phyloP scores from a whole-genome alignment of 179 eudicot species.

The Beta lomatogona region DNA sequence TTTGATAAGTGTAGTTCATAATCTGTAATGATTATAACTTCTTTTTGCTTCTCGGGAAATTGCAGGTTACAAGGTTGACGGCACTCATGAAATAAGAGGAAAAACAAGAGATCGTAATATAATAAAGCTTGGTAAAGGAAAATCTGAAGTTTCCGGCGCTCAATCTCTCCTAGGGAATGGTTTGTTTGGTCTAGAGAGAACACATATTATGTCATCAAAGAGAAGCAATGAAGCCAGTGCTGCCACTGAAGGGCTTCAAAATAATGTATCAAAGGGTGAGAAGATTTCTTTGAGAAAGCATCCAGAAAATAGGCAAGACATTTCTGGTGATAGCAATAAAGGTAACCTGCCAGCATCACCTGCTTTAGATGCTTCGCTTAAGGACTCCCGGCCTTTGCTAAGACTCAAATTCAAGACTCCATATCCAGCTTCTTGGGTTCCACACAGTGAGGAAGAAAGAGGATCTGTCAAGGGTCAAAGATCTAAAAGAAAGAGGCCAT shows the following conservation, averaged over 20 bases:
- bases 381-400: slow-evolving; percentile 71
- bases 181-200: slow-evolving; percentile 40
- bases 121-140: slow-evolving; percentile 63
- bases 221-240: slow-evolving; percentile 38
- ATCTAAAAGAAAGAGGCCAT: slow-evolving; percentile 84
- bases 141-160: slow-evolving; percentile 40
- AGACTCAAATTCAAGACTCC: slow-evolving; percentile 81
- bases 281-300: slow-evolving; percentile 48
- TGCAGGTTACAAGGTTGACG: slow-evolving; percentile 51
- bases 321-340: slow-evolving; percentile 39
- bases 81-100: slow-evolving; percentile 39
- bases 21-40: not conserved
- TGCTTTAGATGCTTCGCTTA: slow-evolving; percentile 40
- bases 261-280: slow-evolving; percentile 44
- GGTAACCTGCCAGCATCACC: slow-evolving; percentile 34
- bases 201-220: slow-evolving; percentile 37
- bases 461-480: slow-evolving; percentile 83
- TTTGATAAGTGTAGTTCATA: not conserved
- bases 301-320: slow-evolving; percentile 43
- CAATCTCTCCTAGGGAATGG: slow-evolving; percentile 49
- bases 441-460: slow-evolving; percentile 67
- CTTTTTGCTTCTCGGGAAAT: not conserved
- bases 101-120: slow-evolving; percentile 51
- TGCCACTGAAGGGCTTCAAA: slow-evolving; percentile 34
- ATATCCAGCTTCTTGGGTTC: slow-evolving; percentile 50